Evolutionary conservation across 2,329 filamentous ascomycete genomes (phyloP).

Genomic region (Exophiala sp.): DNA sequence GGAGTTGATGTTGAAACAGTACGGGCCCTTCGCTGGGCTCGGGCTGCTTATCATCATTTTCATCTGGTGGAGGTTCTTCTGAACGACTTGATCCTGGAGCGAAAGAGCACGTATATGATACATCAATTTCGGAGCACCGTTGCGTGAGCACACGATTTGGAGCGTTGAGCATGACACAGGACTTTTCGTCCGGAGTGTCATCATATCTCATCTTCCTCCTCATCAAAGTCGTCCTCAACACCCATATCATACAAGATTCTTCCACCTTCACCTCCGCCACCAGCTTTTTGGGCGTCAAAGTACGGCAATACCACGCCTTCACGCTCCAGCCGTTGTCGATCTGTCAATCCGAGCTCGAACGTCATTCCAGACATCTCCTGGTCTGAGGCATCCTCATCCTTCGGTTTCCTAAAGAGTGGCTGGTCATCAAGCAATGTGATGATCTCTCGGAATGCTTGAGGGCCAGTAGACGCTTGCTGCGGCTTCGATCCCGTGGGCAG

Average conservation of each 20-base stretch:
- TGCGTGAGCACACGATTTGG: neutral
- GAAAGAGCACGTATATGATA: neutral
- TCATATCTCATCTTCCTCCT: conserved; percentile 88
- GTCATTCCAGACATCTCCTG: conserved; percentile 66
- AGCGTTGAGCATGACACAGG: neutral
- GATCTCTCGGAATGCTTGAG: conserved; percentile 46
- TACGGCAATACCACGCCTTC: conserved; percentile 92
- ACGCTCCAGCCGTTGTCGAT: conserved; percentile 80
- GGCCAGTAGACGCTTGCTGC: conserved; percentile 36
- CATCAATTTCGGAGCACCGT: neutral
- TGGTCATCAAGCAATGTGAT: conserved; percentile 71
- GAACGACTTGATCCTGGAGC: conserved; percentile 14
- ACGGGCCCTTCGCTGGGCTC: conserved; percentile 81
- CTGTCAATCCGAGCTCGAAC: conserved; percentile 82
- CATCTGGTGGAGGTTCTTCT: conserved; percentile 93
- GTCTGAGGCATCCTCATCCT: conserved; percentile 38
- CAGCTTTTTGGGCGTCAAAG: conserved; percentile 87
- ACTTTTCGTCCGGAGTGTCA: neutral
- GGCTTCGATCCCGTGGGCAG: conserved; percentile 37
- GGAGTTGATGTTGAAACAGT: conserved; percentile 93
- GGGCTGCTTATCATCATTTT: conserved; percentile 81
- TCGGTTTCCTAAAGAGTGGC: conserved; percentile 59
- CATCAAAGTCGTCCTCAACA: conserved; percentile 92
- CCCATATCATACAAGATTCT: conserved; percentile 97
- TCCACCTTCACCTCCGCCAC: conserved; percentile 77